Conservation (phyloP, 768 basidiomycete genomes). For the Dioszegia crocea region DNA sequence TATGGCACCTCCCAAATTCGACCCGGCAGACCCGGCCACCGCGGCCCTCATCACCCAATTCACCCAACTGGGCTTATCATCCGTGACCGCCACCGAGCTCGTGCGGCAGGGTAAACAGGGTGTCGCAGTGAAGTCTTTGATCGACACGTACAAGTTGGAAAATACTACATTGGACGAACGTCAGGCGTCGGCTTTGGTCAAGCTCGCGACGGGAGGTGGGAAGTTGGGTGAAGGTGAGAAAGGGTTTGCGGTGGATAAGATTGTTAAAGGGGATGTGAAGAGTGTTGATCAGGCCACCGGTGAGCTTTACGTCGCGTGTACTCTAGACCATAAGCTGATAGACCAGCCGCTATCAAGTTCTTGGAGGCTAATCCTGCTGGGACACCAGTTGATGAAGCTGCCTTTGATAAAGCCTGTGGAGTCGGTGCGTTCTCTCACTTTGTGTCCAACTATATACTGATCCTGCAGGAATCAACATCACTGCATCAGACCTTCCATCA, state of each 20-base stretch:
- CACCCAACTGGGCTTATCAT: constrained; percentile 69
- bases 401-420: constrained; percentile 76
- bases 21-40: constrained; percentile 51
- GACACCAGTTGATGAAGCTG: constrained; percentile 59
- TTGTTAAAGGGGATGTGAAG: constrained; percentile 70
- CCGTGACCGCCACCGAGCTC: constrained; percentile 74
- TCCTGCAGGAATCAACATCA: constrained; percentile 71
- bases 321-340: neutral
- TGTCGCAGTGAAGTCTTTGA: constrained; percentile 63
- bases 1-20: constrained; percentile 50
- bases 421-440: constrained; percentile 63
- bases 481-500: constrained; percentile 60
- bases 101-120: constrained; percentile 76
- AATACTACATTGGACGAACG: constrained; percentile 67
- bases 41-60: constrained; percentile 58
- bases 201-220: constrained; percentile 59
- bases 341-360: constrained; percentile 70
- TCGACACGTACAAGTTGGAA: constrained; percentile 57
- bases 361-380: constrained; percentile 57
- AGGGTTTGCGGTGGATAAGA: constrained; percentile 62
- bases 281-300: constrained; percentile 82
- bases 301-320: constrained; percentile 48
- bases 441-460: neutral
- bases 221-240: constrained; percentile 64
- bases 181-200: constrained; percentile 65